These are phyloP conservation scores for Solanum chaucha DNA, from an alignment of 257 asterid species.

Conservation along the genomic window DNA sequence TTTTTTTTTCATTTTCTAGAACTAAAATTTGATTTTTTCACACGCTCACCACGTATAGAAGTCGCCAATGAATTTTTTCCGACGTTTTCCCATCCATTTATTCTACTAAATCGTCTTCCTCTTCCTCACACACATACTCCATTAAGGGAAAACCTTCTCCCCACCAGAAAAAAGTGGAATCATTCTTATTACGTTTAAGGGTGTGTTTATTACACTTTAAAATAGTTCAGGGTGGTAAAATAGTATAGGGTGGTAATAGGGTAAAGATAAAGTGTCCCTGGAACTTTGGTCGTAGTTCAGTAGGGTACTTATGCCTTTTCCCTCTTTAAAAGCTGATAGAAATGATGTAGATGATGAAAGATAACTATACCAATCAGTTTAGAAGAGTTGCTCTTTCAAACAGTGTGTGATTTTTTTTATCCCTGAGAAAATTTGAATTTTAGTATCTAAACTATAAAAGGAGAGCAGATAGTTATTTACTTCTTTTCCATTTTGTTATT, in stretches of 20 bases:
- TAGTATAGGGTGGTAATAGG: neutral
- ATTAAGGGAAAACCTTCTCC: neutral
- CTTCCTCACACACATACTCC: neutral
- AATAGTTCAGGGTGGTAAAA: neutral
- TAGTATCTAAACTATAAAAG: neutral
- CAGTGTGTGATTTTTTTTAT: neutral
- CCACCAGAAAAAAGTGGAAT: neutral
- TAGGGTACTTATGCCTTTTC: neutral
- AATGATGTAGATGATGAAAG: neutral
- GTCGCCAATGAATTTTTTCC: neutral
- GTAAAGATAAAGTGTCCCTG: neutral
- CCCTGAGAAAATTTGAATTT: neutral
- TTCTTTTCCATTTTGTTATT: neutral
- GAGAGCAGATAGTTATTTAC: neutral
- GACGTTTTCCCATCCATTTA: neutral
- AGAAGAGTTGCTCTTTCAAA: neutral
- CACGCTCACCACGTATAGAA: neutral
- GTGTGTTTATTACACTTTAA: neutral
- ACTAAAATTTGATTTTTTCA: neutral
- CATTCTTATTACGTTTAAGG: neutral
- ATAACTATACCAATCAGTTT: neutral
- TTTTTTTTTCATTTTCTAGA: neutral
- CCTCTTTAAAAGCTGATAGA: neutral
- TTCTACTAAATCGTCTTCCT: neutral
- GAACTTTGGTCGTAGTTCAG: neutral